Evolutionary conservation across 495 filamentous ascomycete species (phyloP).

Genomic region (Penicillium antarcticum): DNA sequence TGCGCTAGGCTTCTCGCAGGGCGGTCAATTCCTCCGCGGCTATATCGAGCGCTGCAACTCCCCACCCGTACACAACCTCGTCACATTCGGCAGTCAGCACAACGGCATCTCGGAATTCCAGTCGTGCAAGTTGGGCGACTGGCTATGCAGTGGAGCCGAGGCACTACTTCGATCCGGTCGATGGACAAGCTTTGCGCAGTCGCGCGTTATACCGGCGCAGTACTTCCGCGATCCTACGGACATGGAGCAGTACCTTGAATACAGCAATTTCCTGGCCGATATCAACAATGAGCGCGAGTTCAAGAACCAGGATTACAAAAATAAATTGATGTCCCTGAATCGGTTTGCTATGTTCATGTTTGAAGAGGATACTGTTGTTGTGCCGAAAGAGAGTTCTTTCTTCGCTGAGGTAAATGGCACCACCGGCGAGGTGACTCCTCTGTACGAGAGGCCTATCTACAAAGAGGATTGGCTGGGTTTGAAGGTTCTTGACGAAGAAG

Average conservation of each 20-base stretch:
- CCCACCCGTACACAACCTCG: constrained; percentile 74
- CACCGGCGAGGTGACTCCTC: constrained; percentile 54
- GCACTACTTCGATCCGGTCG: constrained; percentile 67
- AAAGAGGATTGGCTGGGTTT: constrained; percentile 93
- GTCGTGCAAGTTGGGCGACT: constrained; percentile 62
- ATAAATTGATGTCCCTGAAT: constrained; percentile 66
- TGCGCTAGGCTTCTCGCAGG: constrained; percentile 91
- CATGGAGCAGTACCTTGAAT: constrained; percentile 69
- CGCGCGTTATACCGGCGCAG: constrained; percentile 82
- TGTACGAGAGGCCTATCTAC: constrained; percentile 75
- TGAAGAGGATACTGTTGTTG: constrained; percentile 75
- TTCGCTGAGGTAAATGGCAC: constrained; percentile 83
- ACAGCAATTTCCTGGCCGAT: constrained; percentile 95
- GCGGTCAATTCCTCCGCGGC: constrained; percentile 92
- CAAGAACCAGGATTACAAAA: constrained; percentile 74
- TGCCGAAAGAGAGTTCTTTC: constrained; percentile 90
- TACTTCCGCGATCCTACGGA: constrained; percentile 81
- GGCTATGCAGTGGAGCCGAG: constrained; percentile 74
- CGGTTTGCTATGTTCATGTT: constrained; percentile 90
- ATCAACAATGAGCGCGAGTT: constrained; percentile 84
- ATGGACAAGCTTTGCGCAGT: constrained; percentile 75
- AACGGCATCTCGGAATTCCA: constrained; percentile 87
- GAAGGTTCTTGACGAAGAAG: constrained; percentile 74
- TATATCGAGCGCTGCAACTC: constrained; percentile 87
- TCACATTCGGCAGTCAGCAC: constrained; percentile 92